A percentile compares a stretch with the other conserved stretches of the same genome.
Conservation (phyloP, 1,284 basidiomycete genomes). For the Naganishia cerealis region DNA sequence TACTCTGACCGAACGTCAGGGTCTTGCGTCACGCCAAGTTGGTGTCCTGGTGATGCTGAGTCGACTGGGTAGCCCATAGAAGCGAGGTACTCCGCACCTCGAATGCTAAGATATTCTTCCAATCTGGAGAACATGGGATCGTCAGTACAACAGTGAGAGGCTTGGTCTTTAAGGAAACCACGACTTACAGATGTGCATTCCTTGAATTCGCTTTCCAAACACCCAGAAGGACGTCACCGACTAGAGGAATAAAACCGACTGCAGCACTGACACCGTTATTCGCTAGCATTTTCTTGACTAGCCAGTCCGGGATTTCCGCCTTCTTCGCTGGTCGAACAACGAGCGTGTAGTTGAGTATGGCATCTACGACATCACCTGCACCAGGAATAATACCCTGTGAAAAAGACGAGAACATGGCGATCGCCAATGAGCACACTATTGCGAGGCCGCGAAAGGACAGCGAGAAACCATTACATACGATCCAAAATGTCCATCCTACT, state of each 20-base stretch:
- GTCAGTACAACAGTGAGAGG: neutral
- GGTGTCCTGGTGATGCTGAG: constrained; percentile 16
- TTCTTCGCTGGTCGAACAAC: constrained; percentile 74
- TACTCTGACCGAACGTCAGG: constrained; percentile 24
- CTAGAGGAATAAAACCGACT: constrained; percentile 72
- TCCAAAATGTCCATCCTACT: constrained; percentile 81
- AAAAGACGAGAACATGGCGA: neutral
- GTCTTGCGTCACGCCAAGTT: constrained; percentile 20
- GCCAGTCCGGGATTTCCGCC: constrained; percentile 64
- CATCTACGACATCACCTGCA: constrained; percentile 50
- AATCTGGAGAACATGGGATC: constrained; percentile 38
- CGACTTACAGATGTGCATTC: constrained; percentile 63
- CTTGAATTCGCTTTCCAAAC: constrained; percentile 84
- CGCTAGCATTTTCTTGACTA: constrained; percentile 70
- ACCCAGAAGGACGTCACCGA: constrained; percentile 74
- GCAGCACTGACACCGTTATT: constrained; percentile 74
- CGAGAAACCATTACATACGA: constrained; percentile 48
- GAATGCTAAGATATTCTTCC: constrained; percentile 49
- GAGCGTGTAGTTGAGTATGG: constrained; percentile 66
- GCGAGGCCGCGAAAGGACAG: too few relatives aligned
- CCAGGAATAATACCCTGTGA: constrained; percentile 49
- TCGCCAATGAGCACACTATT: neutral
- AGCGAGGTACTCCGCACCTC: constrained; percentile 48
- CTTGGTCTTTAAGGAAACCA: neutral
- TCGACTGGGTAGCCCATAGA: constrained; percentile 27